Conservation (phyloP, 2,329 filamentous ascomycete species). For the Alternaria sp. region DNA sequence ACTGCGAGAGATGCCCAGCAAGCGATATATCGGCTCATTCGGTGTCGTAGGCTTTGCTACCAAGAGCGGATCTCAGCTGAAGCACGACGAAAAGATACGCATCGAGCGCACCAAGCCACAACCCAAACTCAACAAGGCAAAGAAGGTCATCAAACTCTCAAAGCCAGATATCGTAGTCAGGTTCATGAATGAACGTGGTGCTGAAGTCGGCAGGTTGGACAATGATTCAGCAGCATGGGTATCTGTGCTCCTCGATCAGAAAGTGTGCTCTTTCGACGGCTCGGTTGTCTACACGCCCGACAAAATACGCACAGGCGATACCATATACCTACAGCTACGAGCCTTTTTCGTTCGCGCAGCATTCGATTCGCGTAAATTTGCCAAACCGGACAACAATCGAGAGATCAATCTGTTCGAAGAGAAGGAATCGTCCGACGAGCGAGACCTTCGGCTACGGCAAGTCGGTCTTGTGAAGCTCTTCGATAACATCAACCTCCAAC, state of each 20-base stretch:
- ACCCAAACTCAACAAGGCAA: conserved; percentile 48
- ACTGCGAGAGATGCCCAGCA: conserved; percentile 57
- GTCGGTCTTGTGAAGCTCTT: conserved; percentile 88
- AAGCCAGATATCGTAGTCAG: conserved; percentile 87
- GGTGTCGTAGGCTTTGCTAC: conserved; percentile 93
- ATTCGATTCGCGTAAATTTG: conserved; percentile 70
- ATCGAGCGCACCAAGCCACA: conserved; percentile 87
- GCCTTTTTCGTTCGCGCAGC: conserved; percentile 77
- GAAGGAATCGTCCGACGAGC: conserved; percentile 84
- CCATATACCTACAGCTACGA: conserved; percentile 85
- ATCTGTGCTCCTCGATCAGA: conserved; percentile 88
- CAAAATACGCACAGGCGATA: conserved; percentile 84
- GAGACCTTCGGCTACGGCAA: conserved; percentile 80
- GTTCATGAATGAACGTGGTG: conserved; percentile 79
- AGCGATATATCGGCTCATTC: conserved; percentile 87
- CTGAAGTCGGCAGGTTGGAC: conserved; percentile 84
- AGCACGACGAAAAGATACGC: conserved; percentile 79
- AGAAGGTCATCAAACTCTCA: conserved; percentile 62
- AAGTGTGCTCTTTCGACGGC: conserved; percentile 85
- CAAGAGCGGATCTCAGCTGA: conserved; percentile 76
- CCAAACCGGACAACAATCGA: conserved; percentile 71
- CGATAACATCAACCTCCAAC: conserved; percentile 83
- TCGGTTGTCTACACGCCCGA: conserved; percentile 90
- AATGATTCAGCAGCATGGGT: conserved; percentile 92
- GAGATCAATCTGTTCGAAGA: conserved; percentile 79